Evolutionary conservation across 164 flowering plant genomes (phyloP), one percentile per base, ranked within the genome.

Genomic region (Paratinospora sagittata): DNA sequence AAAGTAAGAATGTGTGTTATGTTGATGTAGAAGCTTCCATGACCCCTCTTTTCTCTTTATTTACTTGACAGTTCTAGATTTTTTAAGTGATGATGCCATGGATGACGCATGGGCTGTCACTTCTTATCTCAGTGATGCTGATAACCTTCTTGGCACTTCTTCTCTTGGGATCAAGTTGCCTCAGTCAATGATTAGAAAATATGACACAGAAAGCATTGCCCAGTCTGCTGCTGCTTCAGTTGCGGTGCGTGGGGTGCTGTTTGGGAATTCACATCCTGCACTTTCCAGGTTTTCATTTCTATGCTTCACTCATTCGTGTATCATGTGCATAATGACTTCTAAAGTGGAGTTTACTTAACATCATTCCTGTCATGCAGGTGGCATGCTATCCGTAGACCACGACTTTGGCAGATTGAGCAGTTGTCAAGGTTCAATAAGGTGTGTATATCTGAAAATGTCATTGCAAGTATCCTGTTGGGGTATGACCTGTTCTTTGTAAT

Each of bases 321-420:
- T 67, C 45, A 63, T 23, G 47, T 26, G 23, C 23, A 49, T 37
- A 16, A 39, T 69, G 63, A 30, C 47, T 73, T 60, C 23, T 41
- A 30, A 23, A 49, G 43, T 39, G 66, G 34, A 43, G 55, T 65
- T 37, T 67, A 52, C 39, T 37, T 27, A 49, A 72, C 19, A 65
- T 64, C 63, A 63, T 61, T 62, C 52, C 62, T 70, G 45, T 23
- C 30, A 63, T 73, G 81, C 85, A 93, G 98, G 86, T 93, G 99
- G 99, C 97, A 93, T 81, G 71, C 97, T 52, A 87, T 96, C 76
- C 90, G 98, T 0, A 84, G 86, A 66, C 97, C 99, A 49, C 88
- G 75, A 81, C 87, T 96, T 61, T 93, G 99, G 99, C 85, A 87
- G 76, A 83, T 86, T 73, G 98, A 96, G 75, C 87, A 82, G 74